Evolutionary conservation across 345 rosid genomes (phyloP).

Genomic region (Arabidopsis arenosa): DNA sequence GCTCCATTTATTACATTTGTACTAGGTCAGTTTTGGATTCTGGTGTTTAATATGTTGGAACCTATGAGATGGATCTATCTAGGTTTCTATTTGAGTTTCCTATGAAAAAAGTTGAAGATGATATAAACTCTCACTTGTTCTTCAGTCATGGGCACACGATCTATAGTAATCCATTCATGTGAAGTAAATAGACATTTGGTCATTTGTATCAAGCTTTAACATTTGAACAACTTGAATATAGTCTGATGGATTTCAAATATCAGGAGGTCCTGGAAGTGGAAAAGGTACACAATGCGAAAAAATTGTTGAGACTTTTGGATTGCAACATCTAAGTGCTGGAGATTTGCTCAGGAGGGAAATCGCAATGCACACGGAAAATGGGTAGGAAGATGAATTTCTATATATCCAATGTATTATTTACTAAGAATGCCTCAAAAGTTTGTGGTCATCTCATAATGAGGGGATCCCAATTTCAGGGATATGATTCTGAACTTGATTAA

Average conservation of each 20-base stretch:
- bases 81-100: not conserved
- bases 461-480: conserved; percentile 50
- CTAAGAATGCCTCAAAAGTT: not conserved
- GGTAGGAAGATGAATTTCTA: conserved; percentile 48
- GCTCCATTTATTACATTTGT: conserved; percentile 80
- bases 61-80: conserved; percentile 6
- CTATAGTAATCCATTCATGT: not conserved
- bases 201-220: no score
- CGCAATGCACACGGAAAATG: conserved; percentile 62
- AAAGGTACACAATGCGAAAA: conserved; percentile 86
- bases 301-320: conserved; percentile 73
- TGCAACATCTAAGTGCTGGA: conserved; percentile 76
- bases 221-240: not conserved
- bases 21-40: conserved; percentile 56
- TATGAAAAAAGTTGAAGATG: not conserved
- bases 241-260: not conserved
- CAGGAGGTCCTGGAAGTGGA: conserved; percentile 90
- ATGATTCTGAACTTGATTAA: conserved; percentile 67
- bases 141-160: not conserved
- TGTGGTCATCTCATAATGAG: conserved; percentile 26
- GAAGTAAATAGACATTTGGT: not conserved
- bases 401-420: not conserved
- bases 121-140: not conserved
- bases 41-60: conserved; percentile 11
- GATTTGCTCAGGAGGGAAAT: conserved; percentile 76